Evolutionary conservation across 371 early-diverging fungal genomes (phyloP).

Genomic region (Paraphysoderma sedebokerense): DNA sequence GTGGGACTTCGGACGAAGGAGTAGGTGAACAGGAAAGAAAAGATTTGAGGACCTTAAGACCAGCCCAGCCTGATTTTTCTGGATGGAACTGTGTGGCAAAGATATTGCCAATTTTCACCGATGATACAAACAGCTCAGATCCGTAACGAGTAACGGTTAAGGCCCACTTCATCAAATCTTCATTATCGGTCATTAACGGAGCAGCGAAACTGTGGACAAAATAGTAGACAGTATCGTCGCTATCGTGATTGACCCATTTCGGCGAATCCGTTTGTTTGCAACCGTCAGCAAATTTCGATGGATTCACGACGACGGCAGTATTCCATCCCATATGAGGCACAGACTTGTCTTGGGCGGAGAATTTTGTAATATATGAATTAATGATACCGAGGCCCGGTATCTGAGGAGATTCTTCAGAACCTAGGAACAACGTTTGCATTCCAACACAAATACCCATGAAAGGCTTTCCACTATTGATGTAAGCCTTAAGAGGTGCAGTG

Average conservation of each 20-base stretch:
- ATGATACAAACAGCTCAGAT: constrained; percentile 64
- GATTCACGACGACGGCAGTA: constrained; percentile 29
- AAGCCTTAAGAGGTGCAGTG: constrained; percentile 58
- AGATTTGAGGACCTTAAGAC: constrained; percentile 59
- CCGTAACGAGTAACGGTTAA: constrained; percentile 70
- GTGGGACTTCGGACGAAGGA: constrained; percentile 4
- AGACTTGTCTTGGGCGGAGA: constrained; percentile 39
- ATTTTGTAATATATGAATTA: constrained; percentile 46
- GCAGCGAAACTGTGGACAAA: constrained; percentile 94
- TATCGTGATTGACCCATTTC: constrained; percentile 6
- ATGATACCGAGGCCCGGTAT: constrained; percentile 75
- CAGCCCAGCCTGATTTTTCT: constrained; percentile 86
- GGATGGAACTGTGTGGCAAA: constrained; percentile 97
- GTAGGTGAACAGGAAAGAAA: constrained; percentile 43
- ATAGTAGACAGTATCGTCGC: constrained; percentile 50
- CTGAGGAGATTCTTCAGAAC: constrained; percentile 70
- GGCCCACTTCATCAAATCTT: constrained; percentile 35
- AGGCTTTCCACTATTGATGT: constrained; percentile 65
- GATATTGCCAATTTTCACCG: constrained; percentile 65
- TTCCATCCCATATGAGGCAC: constrained; percentile 99
- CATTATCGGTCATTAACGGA: constrained; percentile 24
- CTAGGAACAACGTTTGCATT: constrained; percentile 86
- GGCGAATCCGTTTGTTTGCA: neutral
- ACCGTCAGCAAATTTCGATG: neutral
- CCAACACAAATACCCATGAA: constrained; percentile 97